Evolutionary conservation across 805 yeast species (phyloP), one percentile per base, ranked within the genome.

Genomic region (Starmerella kuoi): DNA sequence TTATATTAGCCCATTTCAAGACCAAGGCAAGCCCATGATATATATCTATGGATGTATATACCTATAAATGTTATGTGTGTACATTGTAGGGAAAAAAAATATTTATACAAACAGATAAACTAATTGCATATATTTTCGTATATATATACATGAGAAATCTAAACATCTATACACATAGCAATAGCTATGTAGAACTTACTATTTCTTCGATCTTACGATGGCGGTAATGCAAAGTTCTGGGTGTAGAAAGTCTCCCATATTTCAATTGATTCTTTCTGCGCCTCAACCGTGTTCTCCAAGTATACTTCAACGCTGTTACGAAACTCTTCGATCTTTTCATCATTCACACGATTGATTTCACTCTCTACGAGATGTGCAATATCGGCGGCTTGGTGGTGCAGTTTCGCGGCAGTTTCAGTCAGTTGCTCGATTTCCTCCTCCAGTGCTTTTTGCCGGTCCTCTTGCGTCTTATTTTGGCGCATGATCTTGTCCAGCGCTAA

Each of bases 261-360:
- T 53, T 65, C 69, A 33, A 65, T 65, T 8, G 66, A 76, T 59
- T 86, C 95, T 63, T 91, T 91, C 61, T 91, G 98, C 25, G 86
- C 71, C 61, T 91, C 98, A 41, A 87, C 81, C 20, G 91, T 73
- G 40, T 91, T 76, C 60, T 91, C 97, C 57, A 93, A 72, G 55
- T 77, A 87, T 11, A 88, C 79, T 61, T 91, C 98, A 40, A 88
- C 82, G 48, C 86, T 74, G 55, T 82, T 82, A 57, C 95, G 73
- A 61, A 88, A 85, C 54, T 87, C 97, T 30, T 73, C 76, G 27
- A 84, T 71, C 53, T 78, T 81, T 44, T 80, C 88, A 34, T 67
- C 64, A 56, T 85, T 94, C 57, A 87, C 84, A 14, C 60, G 56
- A 15, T 65, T 69, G 22, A 88, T 61, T 53, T 91, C 95, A 31